Conservation (phyloP, 73 alveolate species). For the Paramecium sonneborni region DNA sequence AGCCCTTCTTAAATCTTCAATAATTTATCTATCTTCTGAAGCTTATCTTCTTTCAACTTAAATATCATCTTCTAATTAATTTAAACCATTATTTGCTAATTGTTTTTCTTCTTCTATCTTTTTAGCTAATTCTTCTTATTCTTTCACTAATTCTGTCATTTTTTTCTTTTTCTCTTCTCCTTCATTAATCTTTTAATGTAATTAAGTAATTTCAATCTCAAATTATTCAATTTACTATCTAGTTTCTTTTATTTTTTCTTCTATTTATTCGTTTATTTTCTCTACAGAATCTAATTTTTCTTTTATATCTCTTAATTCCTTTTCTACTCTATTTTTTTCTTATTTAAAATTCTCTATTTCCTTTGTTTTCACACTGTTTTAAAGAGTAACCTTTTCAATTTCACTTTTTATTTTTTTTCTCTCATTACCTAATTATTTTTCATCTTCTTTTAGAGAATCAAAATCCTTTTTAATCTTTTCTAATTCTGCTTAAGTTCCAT, state of each 20-base stretch:
- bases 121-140: slow-evolving; percentile 42
- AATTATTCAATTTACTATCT: not conserved
- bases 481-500: not conserved
- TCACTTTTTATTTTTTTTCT: slow-evolving; percentile 64
- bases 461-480: slow-evolving; percentile 14
- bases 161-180: slow-evolving; percentile 51
- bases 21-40: slow-evolving; percentile 78
- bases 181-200: slow-evolving; percentile 5
- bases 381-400: slow-evolving; percentile 70
- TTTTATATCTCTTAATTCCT: not conserved
- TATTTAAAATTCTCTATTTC: slow-evolving; percentile 65
- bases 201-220: not conserved
- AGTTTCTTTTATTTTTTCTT: slow-evolving; percentile 17
- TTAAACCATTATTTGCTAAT: slow-evolving; percentile 66
- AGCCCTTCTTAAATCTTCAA: slow-evolving; percentile 85
- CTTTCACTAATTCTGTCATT: slow-evolving; percentile 54
- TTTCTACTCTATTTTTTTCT: not conserved
- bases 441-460: not conserved
- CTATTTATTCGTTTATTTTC: slow-evolving; percentile 2
- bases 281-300: not conserved
- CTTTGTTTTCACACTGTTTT: slow-evolving; percentile 66
- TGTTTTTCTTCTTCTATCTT: slow-evolving; percentile 58
- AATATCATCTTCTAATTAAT: slow-evolving; percentile 66
- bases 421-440: slow-evolving; percentile 43
- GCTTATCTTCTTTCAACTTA: slow-evolving; percentile 73